Evolutionary conservation across 768 basidiomycete species (phyloP).

Genomic region (Xerocomellus chrysenteron): DNA sequence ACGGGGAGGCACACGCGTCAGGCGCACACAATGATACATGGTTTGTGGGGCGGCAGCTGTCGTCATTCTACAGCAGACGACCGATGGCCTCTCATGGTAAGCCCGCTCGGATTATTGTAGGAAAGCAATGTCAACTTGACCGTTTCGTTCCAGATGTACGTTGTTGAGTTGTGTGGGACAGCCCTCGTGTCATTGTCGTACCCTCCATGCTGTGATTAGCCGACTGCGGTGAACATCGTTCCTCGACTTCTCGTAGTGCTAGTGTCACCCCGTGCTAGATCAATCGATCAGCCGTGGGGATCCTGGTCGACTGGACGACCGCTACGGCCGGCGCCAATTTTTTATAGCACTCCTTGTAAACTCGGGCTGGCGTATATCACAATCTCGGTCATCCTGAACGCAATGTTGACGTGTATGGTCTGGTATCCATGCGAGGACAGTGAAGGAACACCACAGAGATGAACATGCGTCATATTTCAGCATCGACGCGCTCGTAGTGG

Average conservation of each 20-base stretch:
- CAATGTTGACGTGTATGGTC: slow-evolving; percentile 9
- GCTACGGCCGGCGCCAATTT: background rate
- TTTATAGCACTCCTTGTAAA: background rate
- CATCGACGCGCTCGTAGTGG: slow-evolving; percentile 3
- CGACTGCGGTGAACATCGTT: slow-evolving; percentile 7
- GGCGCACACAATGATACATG: slow-evolving; percentile 9
- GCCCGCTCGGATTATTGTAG: background rate
- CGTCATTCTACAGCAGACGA: slow-evolving; percentile 30
- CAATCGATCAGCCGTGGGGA: slow-evolving; percentile 2
- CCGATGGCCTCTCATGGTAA: slow-evolving; percentile 24
- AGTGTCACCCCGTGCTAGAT: background rate
- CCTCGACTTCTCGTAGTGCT: no score
- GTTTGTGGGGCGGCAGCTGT: slow-evolving; percentile 24
- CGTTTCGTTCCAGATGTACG: slow-evolving; percentile 33
- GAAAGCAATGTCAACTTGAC: background rate
- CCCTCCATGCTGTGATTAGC: slow-evolving; percentile 13
- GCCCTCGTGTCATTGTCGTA: background rate
- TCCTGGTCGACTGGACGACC: background rate
- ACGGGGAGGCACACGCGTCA: slow-evolving; percentile 21
- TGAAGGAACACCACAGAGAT: background rate
- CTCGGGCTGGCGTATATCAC: slow-evolving; percentile 3
- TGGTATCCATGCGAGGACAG: slow-evolving; percentile 1
- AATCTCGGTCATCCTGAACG: slow-evolving; percentile 6
- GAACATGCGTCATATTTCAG: slow-evolving; percentile 2
- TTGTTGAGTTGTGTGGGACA: slow-evolving; percentile 34